phyloP scores from a whole-genome alignment of 2,329 filamentous ascomycete species.

The Aspergillus tanneri region DNA sequence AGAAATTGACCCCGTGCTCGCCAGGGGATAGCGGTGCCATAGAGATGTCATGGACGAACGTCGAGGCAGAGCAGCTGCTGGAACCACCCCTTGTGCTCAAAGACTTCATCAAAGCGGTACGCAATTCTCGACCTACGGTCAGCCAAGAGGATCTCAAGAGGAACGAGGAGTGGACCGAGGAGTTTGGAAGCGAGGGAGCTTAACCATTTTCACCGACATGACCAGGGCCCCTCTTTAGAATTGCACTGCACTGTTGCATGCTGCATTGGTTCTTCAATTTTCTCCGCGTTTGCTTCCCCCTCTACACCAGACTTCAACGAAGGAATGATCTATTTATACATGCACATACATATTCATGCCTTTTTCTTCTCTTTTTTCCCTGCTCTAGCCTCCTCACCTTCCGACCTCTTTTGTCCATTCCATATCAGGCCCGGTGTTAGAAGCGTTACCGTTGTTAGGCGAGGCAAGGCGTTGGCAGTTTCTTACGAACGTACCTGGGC shows the following conservation, averaged over 20 bases:
- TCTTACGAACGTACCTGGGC: not conserved
- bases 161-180: constrained; percentile 90
- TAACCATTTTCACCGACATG: constrained; percentile 30
- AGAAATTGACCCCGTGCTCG: constrained; percentile 77
- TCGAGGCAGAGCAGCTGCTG: constrained; percentile 78
- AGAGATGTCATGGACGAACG: constrained; percentile 91
- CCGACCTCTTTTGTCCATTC: constrained; percentile 1
- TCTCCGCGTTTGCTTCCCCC: not conserved
- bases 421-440: constrained; percentile 29
- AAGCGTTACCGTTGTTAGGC: constrained; percentile 28
- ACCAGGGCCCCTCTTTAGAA: not conserved
- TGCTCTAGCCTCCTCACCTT: not conserved
- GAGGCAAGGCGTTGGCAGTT: constrained; percentile 32
- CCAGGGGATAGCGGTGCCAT: constrained; percentile 81
- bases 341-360: not conserved
- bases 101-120: constrained; percentile 91
- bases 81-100: constrained; percentile 85
- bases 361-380: not conserved
- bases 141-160: constrained; percentile 78
- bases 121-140: constrained; percentile 83
- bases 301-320: not conserved
- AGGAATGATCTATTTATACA: not conserved
- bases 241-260: not conserved
- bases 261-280: not conserved
- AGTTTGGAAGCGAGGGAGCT: constrained; percentile 90